phyloP scores from a whole-genome alignment of 1,139 yeast species.

The Komagataea norvegica region DNA sequence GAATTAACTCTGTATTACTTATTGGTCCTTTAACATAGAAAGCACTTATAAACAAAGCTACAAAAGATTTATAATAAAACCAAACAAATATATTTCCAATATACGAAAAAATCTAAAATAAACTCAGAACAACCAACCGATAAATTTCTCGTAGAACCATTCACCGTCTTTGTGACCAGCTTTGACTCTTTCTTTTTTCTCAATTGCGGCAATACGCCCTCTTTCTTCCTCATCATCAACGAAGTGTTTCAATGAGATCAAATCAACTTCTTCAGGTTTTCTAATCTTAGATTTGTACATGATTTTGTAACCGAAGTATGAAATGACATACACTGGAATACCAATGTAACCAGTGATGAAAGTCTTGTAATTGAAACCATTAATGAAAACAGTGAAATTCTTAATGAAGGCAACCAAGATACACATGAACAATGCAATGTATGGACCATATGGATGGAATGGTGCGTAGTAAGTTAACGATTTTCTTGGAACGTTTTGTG shows the following conservation, averaged over 20 bases:
- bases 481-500: slow-evolving; percentile 49
- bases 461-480: slow-evolving; percentile 59
- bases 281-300: slow-evolving; percentile 47
- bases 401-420: slow-evolving; percentile 57
- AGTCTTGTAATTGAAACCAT: slow-evolving; percentile 49
- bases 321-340: slow-evolving; percentile 57
- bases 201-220: slow-evolving; percentile 39
- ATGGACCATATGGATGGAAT: slow-evolving; percentile 62
- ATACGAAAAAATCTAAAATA: background rate
- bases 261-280: slow-evolving; percentile 55
- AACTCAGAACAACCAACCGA: slow-evolving; percentile 49
- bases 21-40: no score
- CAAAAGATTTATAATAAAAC: background rate
- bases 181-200: slow-evolving; percentile 41
- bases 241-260: slow-evolving; percentile 57
- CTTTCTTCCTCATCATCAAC: slow-evolving; percentile 65
- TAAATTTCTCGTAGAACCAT: slow-evolving; percentile 53
- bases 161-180: slow-evolving; percentile 31
- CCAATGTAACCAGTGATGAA: slow-evolving; percentile 80
- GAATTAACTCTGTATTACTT: no score
- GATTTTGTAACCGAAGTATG: slow-evolving; percentile 56
- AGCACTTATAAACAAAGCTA: no score
- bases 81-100: background rate
- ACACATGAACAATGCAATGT: slow-evolving; percentile 53
- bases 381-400: slow-evolving; percentile 68